Evolutionary conservation across 176 grass and related monocot species (phyloP).

Genomic region (Chloris gayana): DNA sequence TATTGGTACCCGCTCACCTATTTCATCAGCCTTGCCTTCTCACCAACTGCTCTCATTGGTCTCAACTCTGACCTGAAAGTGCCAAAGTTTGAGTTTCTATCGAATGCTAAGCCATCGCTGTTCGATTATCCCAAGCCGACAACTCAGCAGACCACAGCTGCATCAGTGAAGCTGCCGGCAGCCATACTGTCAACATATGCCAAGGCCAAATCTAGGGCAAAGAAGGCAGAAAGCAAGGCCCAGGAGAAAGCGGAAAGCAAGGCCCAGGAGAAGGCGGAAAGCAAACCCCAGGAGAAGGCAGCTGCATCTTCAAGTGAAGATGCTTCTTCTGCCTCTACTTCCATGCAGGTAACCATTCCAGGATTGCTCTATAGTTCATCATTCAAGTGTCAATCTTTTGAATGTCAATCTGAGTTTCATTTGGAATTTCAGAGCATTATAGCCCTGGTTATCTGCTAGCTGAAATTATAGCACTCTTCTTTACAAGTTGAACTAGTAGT

Average conservation of each 20-base stretch:
- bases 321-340: slow-evolving; percentile 32
- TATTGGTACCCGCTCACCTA: slow-evolving; percentile 90
- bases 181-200: slow-evolving; percentile 78
- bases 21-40: slow-evolving; percentile 87
- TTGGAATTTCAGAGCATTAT: not conserved
- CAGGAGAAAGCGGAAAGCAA: slow-evolving; percentile 49
- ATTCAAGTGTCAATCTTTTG: too few relatives aligned
- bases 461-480: too few relatives aligned
- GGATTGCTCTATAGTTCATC: not conserved
- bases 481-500: not conserved
- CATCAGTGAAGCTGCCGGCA: slow-evolving; percentile 57
- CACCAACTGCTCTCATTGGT: slow-evolving; percentile 74
- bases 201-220: slow-evolving; percentile 75
- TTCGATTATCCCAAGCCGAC: slow-evolving; percentile 78
- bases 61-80: slow-evolving; percentile 88
- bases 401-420: not conserved
- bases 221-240: slow-evolving; percentile 69
- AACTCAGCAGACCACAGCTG: slow-evolving; percentile 52
- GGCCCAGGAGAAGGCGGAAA: not conserved
- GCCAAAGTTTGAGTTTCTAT: slow-evolving; percentile 88
- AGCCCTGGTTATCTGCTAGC: not conserved
- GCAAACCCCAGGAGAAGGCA: too few relatives aligned
- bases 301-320: slow-evolving; percentile 33
- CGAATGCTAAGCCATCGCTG: slow-evolving; percentile 62
- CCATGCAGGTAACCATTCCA: slow-evolving; percentile 63